A percentile compares a stretch with the other conserved stretches of the same genome.
Conservation (phyloP, 192 early-diverging fungal genomes). For the Jimgerdemannia flammicorona region DNA sequence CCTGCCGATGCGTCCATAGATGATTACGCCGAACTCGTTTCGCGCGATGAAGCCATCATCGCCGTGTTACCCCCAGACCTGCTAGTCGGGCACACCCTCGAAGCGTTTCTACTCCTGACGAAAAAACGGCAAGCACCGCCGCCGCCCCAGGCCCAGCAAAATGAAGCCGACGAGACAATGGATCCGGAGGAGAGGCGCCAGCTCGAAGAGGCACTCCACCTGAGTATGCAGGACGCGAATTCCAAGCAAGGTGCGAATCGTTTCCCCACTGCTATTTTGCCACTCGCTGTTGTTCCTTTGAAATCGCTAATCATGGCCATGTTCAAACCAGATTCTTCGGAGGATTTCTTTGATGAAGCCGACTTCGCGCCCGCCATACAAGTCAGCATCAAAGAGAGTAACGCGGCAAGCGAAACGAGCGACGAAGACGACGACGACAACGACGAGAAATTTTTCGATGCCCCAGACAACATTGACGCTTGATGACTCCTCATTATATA, state of each 20-base stretch:
- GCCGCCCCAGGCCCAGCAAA: neutral
- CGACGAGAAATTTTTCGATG: too few species aligned
- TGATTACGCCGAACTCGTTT: neutral
- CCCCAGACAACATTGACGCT: too few species aligned
- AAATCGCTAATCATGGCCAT: neutral
- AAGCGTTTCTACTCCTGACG: neutral
- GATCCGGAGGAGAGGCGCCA: neutral
- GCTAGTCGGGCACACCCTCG: neutral
- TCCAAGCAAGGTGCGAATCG: neutral
- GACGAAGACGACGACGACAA: too few species aligned
- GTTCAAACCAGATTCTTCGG: neutral
- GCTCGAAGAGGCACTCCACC: neutral
- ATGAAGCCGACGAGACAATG: neutral
- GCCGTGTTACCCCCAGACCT: neutral
- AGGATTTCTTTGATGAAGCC: neutral
- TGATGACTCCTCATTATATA: too few species aligned
- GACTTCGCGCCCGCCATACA: too few species aligned
- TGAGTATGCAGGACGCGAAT: neutral
- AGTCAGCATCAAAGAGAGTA: too few species aligned
- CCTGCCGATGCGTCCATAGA: neutral
- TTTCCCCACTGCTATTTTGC: neutral
- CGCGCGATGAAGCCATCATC: neutral
- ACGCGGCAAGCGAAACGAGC: too few species aligned
- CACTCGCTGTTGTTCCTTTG: neutral
- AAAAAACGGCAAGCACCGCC: neutral